Conservation (phyloP, 176 grass and related monocot genomes). For the Thinopyrum elongatum region DNA sequence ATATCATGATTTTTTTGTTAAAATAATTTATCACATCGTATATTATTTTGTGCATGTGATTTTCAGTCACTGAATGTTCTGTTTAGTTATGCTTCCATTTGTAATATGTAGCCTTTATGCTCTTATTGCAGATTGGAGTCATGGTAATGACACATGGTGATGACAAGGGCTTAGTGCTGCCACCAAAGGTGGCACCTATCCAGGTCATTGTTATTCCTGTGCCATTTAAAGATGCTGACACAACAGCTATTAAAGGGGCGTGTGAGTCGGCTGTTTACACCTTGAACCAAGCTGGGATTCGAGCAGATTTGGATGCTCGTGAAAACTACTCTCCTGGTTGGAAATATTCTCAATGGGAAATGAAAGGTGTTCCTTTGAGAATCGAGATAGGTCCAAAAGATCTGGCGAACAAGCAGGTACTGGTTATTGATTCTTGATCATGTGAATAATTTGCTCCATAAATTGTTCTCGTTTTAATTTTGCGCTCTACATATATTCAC, state of each 20-base stretch:
- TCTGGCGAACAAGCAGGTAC: conserved; percentile 90
- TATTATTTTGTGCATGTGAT: not conserved
- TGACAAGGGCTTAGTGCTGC: conserved; percentile 94
- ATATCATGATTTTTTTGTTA: not conserved
- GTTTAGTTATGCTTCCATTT: not conserved
- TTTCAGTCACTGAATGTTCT: not conserved
- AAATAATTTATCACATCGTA: not conserved
- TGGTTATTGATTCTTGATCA: not conserved
- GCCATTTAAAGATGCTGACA: conserved; percentile 92
- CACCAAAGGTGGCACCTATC: conserved; percentile 81
- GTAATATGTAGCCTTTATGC: not conserved
- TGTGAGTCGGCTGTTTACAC: conserved; percentile 63
- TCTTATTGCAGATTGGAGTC: conserved; percentile 67
- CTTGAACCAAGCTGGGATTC: conserved; percentile 54
- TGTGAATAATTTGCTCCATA: not conserved
- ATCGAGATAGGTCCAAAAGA: conserved; percentile 98
- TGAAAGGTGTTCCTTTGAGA: conserved; percentile 96
- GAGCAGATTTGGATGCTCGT: conserved; percentile 65
- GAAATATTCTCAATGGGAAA: conserved; percentile 99
- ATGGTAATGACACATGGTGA: conserved; percentile 97
- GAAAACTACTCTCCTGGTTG: conserved; percentile 97
- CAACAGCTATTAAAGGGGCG: conserved; percentile 66
- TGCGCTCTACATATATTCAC: not conserved
- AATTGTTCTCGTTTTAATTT: not conserved
- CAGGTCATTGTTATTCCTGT: conserved; percentile 90